Conservation (phyloP, 2,329 filamentous ascomycete species). For the Nothomitra cinnamomea region DNA sequence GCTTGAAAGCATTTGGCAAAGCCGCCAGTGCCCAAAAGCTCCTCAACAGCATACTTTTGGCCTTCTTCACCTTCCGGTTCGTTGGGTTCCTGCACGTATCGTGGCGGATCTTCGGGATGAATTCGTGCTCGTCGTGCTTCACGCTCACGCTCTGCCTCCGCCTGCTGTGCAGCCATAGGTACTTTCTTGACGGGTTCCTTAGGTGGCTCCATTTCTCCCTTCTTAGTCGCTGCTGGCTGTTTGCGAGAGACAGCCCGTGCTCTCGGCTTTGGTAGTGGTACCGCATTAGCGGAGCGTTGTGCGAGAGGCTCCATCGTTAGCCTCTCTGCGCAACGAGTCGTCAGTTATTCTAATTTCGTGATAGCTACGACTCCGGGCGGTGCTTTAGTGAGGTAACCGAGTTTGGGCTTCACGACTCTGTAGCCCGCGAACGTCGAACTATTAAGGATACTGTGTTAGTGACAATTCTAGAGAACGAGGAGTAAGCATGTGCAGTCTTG, state of each 20-base stretch:
- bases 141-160: background rate
- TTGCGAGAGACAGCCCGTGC: too few relatives aligned
- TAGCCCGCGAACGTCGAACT: too few relatives aligned
- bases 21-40: conserved; percentile 31
- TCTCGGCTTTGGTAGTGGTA: background rate
- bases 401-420: too few relatives aligned
- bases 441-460: too few relatives aligned
- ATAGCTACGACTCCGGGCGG: too few relatives aligned
- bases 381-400: too few relatives aligned
- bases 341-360: too few relatives aligned
- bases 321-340: background rate
- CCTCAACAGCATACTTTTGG: conserved; percentile 28
- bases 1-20: conserved; percentile 35
- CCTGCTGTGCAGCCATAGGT: background rate
- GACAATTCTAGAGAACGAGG: too few relatives aligned
- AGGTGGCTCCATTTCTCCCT: background rate
- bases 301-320: conserved; percentile 1
- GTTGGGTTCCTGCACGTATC: conserved; percentile 30
- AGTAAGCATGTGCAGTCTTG: too few relatives aligned
- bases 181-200: background rate
- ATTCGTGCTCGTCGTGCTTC: background rate
- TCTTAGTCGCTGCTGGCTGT: background rate
- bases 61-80: conserved; percentile 38
- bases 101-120: conserved; percentile 32
- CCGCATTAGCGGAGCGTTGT: background rate